Conservation (phyloP, 2,329 filamentous ascomycete species). For the Paraphoma sp. region DNA sequence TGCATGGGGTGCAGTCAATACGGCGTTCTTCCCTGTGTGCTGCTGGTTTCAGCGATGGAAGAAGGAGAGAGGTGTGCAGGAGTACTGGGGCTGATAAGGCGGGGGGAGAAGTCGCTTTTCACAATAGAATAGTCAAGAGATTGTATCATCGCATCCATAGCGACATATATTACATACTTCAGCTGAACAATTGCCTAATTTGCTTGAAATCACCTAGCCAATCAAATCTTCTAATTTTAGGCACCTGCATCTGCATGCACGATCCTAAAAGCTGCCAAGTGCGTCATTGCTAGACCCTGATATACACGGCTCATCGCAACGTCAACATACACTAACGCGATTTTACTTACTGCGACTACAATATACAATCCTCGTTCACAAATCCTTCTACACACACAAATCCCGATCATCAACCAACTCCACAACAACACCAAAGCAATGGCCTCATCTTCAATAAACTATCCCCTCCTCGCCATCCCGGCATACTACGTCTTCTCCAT, state of each 20-base stretch:
- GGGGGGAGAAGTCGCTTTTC: too few relatives aligned
- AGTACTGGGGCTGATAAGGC: conserved; percentile 13
- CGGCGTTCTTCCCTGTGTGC: conserved; percentile 60
- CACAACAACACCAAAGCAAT: conserved; percentile 9
- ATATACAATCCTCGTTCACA: not conserved
- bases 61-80: conserved; percentile 16
- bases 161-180: too few relatives aligned
- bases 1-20: conserved; percentile 63
- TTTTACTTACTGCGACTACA: not conserved
- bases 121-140: too few relatives aligned
- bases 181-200: too few relatives aligned
- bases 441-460: conserved; percentile 28
- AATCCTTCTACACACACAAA: not conserved
- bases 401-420: not conserved
- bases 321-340: not conserved
- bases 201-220: too few relatives aligned
- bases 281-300: not conserved
- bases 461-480: conserved; percentile 34
- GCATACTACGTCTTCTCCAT: conserved; percentile 35
- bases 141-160: too few relatives aligned
- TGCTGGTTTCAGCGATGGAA: conserved; percentile 49
- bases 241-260: too few relatives aligned
- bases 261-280: not conserved
- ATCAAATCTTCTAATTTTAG: too few relatives aligned
- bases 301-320: not conserved